phyloP scores from a whole-genome alignment of 139 green algal species.

The Coelastrella sp. region DNA sequence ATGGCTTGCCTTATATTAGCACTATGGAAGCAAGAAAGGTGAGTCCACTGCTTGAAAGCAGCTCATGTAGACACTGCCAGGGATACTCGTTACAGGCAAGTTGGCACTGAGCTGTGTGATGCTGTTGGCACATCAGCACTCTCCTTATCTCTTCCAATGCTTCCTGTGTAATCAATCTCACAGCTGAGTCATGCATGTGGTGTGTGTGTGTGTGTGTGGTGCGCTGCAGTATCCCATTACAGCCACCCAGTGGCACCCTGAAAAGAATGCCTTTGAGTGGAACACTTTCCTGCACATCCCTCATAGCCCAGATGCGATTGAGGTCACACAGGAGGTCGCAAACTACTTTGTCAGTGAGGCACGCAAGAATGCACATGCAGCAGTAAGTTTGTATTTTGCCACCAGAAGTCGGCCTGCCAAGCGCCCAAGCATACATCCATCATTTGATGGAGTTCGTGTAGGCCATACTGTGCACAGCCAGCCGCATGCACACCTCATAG shows the following conservation, averaged over 20 bases:
- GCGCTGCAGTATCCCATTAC: slow-evolving; percentile 64
- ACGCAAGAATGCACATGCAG: slow-evolving; percentile 74
- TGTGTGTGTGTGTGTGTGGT: too few species aligned
- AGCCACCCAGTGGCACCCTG: slow-evolving; percentile 87
- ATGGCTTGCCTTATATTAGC: slow-evolving; percentile 74
- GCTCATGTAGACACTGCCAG: not conserved
- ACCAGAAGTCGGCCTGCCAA: not conserved
- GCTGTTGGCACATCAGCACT: too few species aligned
- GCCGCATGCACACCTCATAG: too few species aligned
- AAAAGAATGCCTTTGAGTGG: slow-evolving; percentile 91
- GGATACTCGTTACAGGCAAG: not conserved
- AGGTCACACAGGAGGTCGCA: slow-evolving; percentile 72
- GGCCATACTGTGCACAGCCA: too few species aligned
- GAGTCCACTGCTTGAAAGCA: not conserved
- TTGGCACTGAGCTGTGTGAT: too few species aligned
- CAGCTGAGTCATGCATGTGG: too few species aligned
- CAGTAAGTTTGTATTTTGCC: not conserved
- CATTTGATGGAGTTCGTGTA: too few species aligned
- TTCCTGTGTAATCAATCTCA: too few species aligned
- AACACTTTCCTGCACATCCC: slow-evolving; percentile 76
- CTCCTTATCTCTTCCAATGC: not conserved
- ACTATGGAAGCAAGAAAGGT: slow-evolving; percentile 75
- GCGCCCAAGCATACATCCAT: not conserved
- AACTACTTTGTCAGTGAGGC: slow-evolving; percentile 83
- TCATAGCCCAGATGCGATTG: slow-evolving; percentile 68